Evolutionary conservation across 345 rosid genomes (phyloP).

Genomic region (Aquilaria malaccensis): DNA sequence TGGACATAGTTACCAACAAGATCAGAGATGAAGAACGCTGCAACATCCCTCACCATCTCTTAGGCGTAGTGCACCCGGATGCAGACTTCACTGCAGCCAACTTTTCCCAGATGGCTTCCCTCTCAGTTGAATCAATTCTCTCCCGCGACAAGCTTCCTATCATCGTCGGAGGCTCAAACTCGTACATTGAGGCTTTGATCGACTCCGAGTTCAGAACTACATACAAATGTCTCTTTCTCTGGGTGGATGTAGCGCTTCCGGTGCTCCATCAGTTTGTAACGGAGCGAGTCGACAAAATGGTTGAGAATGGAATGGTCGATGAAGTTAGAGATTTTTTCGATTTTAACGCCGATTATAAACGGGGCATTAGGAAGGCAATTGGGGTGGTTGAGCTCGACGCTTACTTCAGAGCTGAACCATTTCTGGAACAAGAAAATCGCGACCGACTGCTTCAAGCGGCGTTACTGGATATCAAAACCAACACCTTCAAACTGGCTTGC

Average conservation of each 20-base stretch:
- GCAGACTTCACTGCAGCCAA: conserved; percentile 37
- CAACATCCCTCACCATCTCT: conserved; percentile 61
- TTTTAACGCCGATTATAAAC: conserved; percentile 24
- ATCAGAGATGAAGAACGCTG: conserved; percentile 36
- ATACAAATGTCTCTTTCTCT: conserved; percentile 45
- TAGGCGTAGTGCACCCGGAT: conserved; percentile 34
- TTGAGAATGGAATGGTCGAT: conserved; percentile 46
- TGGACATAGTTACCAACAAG: conserved; percentile 43
- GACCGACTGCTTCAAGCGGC: conserved; percentile 30
- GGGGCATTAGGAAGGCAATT: conserved; percentile 45
- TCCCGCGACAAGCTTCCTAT: conserved; percentile 46
- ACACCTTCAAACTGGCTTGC: conserved; percentile 39
- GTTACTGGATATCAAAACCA: conserved; percentile 37
- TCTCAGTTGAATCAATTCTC: conserved; percentile 27
- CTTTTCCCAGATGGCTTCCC: conserved; percentile 35
- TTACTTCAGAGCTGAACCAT: conserved; percentile 34
- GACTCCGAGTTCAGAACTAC: conserved; percentile 22
- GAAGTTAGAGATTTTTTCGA: conserved; percentile 44
- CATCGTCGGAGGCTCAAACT: conserved; percentile 71
- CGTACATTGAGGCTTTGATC: conserved; percentile 48
- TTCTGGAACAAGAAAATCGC: conserved; percentile 15
- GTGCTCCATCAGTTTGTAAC: conserved; percentile 32
- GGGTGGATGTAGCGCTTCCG: conserved; percentile 58
- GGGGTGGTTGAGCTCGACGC: conserved; percentile 61
- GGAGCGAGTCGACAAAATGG: conserved; percentile 62